Percentiles rank a stretch among this genome's conserved stretches.
phyloP scores from a whole-genome alignment of 495 filamentous ascomycete species.

The Echria macrotheca region DNA sequence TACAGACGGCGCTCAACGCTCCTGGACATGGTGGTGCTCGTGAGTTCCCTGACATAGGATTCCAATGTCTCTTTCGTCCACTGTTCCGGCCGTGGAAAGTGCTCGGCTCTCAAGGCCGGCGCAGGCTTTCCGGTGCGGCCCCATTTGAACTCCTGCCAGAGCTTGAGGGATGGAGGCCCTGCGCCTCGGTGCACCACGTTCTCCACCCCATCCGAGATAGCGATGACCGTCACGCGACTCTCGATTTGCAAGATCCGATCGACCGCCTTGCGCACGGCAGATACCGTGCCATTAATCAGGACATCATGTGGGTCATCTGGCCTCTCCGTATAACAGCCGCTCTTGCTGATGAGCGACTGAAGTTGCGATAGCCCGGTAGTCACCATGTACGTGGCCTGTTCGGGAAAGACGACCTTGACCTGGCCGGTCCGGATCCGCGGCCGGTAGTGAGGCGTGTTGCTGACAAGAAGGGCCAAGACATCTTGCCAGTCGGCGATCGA shows the following conservation, averaged over 20 bases:
- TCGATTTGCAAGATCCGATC: too few relatives aligned
- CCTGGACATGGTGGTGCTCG: conserved; percentile 10
- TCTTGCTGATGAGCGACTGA: too few relatives aligned
- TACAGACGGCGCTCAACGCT: background rate
- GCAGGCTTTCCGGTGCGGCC: background rate
- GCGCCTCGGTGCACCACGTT: background rate
- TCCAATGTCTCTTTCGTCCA: conserved; percentile 36
- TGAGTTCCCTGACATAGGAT: conserved; percentile 29
- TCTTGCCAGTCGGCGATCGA: background rate
- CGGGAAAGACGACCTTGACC: background rate
- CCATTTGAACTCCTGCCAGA: background rate
- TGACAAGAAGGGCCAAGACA: background rate
- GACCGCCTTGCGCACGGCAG: too few relatives aligned
- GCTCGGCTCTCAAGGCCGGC: background rate
- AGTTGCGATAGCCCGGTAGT: background rate
- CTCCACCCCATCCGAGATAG: too few relatives aligned
- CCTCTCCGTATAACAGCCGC: too few relatives aligned
- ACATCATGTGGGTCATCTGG: background rate
- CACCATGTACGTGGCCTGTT: background rate
- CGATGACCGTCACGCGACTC: too few relatives aligned
- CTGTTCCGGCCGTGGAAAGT: conserved; percentile 24
- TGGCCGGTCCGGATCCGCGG: too few relatives aligned
- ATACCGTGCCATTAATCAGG: background rate
- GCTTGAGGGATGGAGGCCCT: background rate
- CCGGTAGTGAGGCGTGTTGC: background rate